Evolutionary conservation across 257 asterid genomes (phyloP).

Genomic region (Solanum microdontum): DNA sequence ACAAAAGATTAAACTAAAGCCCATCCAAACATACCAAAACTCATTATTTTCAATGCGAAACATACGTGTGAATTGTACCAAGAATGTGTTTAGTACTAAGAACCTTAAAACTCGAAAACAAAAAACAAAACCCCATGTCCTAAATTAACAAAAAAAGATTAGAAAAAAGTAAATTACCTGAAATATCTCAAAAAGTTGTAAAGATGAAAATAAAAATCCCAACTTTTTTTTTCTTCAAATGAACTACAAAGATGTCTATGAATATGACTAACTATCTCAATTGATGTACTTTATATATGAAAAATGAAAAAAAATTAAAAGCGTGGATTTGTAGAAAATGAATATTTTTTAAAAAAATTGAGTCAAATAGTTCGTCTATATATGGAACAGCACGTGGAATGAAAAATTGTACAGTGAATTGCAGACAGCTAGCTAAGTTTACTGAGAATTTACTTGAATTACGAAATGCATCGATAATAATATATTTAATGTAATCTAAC

Average conservation of each 20-base stretch:
- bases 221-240: background rate
- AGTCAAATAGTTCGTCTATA: slow-evolving; percentile 18
- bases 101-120: background rate
- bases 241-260: background rate
- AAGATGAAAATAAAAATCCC: background rate
- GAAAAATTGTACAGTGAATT: background rate
- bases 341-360: background rate
- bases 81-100: background rate
- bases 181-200: background rate
- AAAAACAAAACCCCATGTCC: background rate
- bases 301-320: background rate
- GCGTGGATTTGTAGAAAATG: background rate
- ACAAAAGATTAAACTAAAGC: background rate
- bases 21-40: background rate
- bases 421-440: background rate
- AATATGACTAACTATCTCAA: background rate
- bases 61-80: background rate
- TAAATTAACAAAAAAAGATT: background rate
- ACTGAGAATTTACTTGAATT: background rate
- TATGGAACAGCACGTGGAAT: slow-evolving; percentile 29
- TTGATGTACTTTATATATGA: background rate
- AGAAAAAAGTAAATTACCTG: background rate
- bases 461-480: too few relatives aligned
- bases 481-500: fast-evolving
- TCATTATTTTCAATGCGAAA: background rate